These are phyloP conservation scores for Neurospora sp. DNA, from an alignment of 495 filamentous ascomycete genomes.

Conservation along the genomic window DNA sequence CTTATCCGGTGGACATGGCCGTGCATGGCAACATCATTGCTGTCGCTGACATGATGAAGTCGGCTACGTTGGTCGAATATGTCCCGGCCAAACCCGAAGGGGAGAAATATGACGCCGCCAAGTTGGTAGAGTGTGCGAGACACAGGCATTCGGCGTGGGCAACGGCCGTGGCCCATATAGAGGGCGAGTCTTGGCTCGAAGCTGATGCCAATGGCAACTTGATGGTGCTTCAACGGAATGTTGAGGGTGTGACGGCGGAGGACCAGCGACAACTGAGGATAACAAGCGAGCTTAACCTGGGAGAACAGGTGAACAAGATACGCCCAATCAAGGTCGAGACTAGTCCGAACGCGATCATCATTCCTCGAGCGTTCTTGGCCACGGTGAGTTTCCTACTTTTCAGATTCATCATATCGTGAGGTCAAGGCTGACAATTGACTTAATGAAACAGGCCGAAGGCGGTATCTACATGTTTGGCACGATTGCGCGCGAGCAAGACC, in stretches of 20 bases:
- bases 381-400: slow-evolving; percentile 51
- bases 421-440: slow-evolving; percentile 16
- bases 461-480: slow-evolving; percentile 81
- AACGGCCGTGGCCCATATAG: slow-evolving; percentile 62
- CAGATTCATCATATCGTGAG: neutral
- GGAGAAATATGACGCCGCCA: slow-evolving; percentile 27
- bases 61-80: slow-evolving; percentile 65
- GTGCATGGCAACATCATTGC: slow-evolving; percentile 63
- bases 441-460: slow-evolving; percentile 62
- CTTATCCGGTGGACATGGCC: slow-evolving; percentile 74
- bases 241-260: slow-evolving; percentile 59
- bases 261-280: slow-evolving; percentile 62
- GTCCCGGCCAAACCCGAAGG: slow-evolving; percentile 31
- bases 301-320: slow-evolving; percentile 89
- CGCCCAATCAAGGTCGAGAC: slow-evolving; percentile 44
- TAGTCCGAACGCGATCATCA: slow-evolving; percentile 49
- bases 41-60: slow-evolving; percentile 92
- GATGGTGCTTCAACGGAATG: slow-evolving; percentile 61
- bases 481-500: slow-evolving; percentile 60
- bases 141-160: slow-evolving; percentile 75
- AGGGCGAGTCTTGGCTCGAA: slow-evolving; percentile 62
- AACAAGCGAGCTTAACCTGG: slow-evolving; percentile 70
- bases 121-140: slow-evolving; percentile 61
- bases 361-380: slow-evolving; percentile 77
- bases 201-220: slow-evolving; percentile 83